Evolutionary conservation across 441 rosid genomes (phyloP).

Genomic region (Rhodomyrtus psidioides): DNA sequence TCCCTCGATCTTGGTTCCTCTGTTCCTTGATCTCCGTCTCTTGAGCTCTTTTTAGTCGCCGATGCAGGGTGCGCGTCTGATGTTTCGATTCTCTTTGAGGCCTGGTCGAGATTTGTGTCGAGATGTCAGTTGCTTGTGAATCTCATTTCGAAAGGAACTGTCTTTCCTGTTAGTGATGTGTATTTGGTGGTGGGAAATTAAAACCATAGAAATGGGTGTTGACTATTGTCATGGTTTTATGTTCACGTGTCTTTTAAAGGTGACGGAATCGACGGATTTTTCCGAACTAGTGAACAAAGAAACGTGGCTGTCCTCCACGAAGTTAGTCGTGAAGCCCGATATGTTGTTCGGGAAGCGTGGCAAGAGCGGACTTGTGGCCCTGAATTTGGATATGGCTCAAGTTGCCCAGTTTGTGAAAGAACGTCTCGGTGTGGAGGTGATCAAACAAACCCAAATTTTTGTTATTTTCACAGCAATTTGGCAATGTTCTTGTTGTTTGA

Average conservation of each 20-base stretch:
- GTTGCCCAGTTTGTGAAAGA: conserved; percentile 84
- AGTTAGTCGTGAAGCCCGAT: conserved; percentile 89
- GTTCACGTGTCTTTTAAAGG: conserved; percentile 23
- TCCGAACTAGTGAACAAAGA: conserved; percentile 58
- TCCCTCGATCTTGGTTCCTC: background rate
- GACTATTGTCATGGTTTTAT: background rate
- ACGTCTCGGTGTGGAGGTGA: conserved; percentile 80
- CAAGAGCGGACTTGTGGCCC: conserved; percentile 84
- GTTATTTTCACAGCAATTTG: background rate
- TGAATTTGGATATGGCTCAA: conserved; percentile 86
- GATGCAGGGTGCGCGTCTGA: background rate
- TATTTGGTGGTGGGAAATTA: background rate
- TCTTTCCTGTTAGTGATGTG: background rate
- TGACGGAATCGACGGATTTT: conserved; percentile 76
- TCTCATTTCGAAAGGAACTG: background rate
- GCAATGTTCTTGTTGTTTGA: background rate
- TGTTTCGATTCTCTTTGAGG: background rate
- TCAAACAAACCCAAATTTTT: background rate
- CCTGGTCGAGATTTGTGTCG: background rate
- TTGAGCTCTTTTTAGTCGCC: background rate
- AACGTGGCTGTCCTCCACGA: conserved; percentile 77
- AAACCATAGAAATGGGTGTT: background rate
- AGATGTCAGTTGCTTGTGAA: background rate
- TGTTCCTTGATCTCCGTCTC: background rate
- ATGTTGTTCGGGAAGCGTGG: conserved; percentile 94